phyloP scores from a whole-genome alignment of 768 basidiomycete genomes.

The Suillus brevipes region DNA sequence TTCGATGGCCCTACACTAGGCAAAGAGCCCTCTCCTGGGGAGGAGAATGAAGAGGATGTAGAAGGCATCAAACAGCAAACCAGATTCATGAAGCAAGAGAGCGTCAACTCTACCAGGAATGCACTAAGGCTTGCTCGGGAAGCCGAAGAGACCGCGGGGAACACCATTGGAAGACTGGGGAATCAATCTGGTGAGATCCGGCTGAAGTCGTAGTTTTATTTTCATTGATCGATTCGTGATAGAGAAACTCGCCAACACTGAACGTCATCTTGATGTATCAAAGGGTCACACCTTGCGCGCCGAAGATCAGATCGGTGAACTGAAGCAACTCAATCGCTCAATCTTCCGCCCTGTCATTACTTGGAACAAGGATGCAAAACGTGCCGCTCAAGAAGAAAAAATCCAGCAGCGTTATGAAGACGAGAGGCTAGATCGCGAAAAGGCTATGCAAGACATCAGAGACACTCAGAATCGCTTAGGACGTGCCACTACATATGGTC shows the following conservation, averaged over 20 bases:
- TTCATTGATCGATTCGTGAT: constrained; percentile 6
- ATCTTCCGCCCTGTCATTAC: constrained; percentile 93
- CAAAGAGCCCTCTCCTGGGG: constrained; percentile 53
- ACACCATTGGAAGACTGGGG: constrained; percentile 79
- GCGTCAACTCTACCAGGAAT: constrained; percentile 85
- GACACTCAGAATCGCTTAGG: constrained; percentile 88
- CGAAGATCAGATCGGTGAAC: constrained; percentile 90
- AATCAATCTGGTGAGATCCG: constrained; percentile 82
- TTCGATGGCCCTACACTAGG: constrained; percentile 58
- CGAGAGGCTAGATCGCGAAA: constrained; percentile 81
- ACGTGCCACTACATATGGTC: constrained; percentile 64
- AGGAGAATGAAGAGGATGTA: constrained; percentile 83
- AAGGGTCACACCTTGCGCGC: constrained; percentile 86
- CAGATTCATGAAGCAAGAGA: constrained; percentile 87
- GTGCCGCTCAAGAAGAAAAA: constrained; percentile 82
- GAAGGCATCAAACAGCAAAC: constrained; percentile 96
- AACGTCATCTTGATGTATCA: constrained; percentile 90
- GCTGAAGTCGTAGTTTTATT: constrained; percentile 3
- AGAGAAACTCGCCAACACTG: constrained; percentile 92
- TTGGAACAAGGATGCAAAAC: constrained; percentile 92
- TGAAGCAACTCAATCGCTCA: constrained; percentile 90
- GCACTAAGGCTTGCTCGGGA: constrained; percentile 92
- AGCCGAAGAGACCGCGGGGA: constrained; percentile 92
- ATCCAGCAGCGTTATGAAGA: constrained; percentile 84
- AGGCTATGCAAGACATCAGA: constrained; percentile 80